Base-by-base conservation (phyloP, 2,329 filamentous ascomycete genomes). In the Xylogone sp. region DNA sequence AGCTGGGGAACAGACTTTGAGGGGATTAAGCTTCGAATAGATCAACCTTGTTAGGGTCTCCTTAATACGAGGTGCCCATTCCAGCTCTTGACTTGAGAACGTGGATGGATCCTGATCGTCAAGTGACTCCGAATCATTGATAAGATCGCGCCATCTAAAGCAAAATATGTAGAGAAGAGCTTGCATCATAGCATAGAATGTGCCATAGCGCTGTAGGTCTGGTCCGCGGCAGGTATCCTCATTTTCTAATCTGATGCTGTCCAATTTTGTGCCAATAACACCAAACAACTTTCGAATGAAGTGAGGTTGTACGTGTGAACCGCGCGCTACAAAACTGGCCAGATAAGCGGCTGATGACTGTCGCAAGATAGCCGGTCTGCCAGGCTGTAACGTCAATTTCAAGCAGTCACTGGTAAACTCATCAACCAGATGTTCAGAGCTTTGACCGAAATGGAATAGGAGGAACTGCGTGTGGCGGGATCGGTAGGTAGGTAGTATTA, bases 401-500 rank as follows among this genome's bases (percentile, higher is more conserved):
- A 89, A 81, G 57, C 93, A 87, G 21, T 85, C 86, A 29, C 87
- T 87, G 43, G 89, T 86, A 64, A 97, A 97, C 46, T 85, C 82
- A 63, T 94, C 89, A 52, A 90, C 86, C 45, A 96, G 82, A 43
- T 81, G 78, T 24, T 88, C 84, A 8, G 90, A 88, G 52, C 81
- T 82, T 69, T 99, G 93, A 16, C 89, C 88, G 66, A 96, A 97
- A 70, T 97, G 93, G 71, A 99, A 99, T 47, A 97, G 79, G 45
- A 99, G 81, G 62, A 97, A 99, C 64, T 99, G 94, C 0, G 91
- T 91, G 68, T 97, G 93, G 29, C 94, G 86, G 21, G 91, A 96
- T 59, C 90, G 89, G 67, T 94, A 91, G 13, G 91, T 95, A 3
- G 92, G 91, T 24, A 99, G 79, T 53, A 99, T 90, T 63, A 91